Evolutionary conservation across 345 rosid genomes (phyloP).

Genomic region (Pistacia atlantica): DNA sequence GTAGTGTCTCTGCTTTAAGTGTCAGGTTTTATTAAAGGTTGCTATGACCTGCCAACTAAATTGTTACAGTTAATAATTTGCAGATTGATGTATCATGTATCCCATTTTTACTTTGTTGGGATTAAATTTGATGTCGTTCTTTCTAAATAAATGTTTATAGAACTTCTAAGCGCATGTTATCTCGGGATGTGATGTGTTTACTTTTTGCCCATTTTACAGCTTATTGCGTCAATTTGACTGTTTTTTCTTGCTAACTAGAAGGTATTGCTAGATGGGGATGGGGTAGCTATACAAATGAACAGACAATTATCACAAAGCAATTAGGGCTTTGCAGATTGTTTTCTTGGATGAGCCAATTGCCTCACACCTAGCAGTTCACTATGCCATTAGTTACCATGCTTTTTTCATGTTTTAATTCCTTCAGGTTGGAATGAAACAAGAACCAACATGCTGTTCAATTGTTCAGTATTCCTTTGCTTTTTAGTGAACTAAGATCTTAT

Average conservation of each 20-base stretch:
- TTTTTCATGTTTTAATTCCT: not conserved
- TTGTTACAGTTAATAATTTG: constrained; percentile 23
- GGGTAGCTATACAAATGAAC: not conserved
- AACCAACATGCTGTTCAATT: not conserved
- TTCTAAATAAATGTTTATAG: not conserved
- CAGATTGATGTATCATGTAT: constrained; percentile 16
- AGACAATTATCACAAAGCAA: not conserved
- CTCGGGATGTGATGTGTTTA: not conserved
- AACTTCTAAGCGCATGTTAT: not conserved
- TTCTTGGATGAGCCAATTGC: not conserved
- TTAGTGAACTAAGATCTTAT: not conserved
- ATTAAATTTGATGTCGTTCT: constrained; percentile 5
- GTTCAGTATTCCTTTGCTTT: not conserved
- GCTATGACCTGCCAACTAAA: constrained; percentile 11
- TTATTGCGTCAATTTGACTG: not conserved
- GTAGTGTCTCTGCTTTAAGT: constrained; percentile 21
- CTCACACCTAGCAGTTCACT: not conserved
- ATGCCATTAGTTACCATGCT: not conserved
- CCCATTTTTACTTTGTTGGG: constrained; percentile 19
- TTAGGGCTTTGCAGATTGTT: not conserved
- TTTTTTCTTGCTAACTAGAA: not conserved
- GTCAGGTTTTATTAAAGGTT: not conserved
- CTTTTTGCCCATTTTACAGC: not conserved
- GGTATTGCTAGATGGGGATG: not conserved
- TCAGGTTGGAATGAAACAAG: not conserved